Base-by-base conservation (phyloP, 352 stramenopile genomes). In the Globisporangium ultimum region DNA sequence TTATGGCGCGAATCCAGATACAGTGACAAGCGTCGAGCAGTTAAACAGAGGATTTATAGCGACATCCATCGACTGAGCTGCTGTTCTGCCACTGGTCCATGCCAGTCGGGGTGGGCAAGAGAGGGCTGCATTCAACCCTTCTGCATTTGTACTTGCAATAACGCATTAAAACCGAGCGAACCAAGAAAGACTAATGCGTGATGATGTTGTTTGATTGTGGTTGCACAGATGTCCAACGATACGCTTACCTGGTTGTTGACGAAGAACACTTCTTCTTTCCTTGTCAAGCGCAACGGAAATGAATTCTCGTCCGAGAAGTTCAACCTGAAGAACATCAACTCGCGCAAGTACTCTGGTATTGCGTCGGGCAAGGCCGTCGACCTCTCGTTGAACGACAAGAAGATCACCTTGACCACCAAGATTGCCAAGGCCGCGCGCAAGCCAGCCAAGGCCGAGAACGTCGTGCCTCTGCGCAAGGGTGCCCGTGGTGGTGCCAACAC, bases 281-380 rank as follows among this genome's bases (percentile, higher is more conserved):
- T 98, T 48, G 88, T 97, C 67, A 98, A 98, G 87, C 82, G 89
- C 61, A 88, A 84, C 61, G 72, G 75, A 73, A 85, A 82, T 63
- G 85, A 95, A 72, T 98, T 98, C 66, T 88, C 89, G 55, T 76
- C 87, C 51, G 96, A 98, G 76, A 93, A 91, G 76, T 97, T 96
- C 70, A 99, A 99, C 87, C 70, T 99, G 64, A 84, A 89, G 73
- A 98, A 93, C 75, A 69, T 88, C 60, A 98, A 98, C 74, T 94
- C 77, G 67, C 95, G 91, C 89, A 99, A 99, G 89, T 99, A 98
- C 78, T 98, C 91, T 58, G 96, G 93, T 61, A 50, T 99, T 60
- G 93, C 95, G 60, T 96, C 96, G 69, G 71, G 65, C 64, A 98
- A 98, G 84, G 89, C 87, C 24, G 86, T 97, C 49, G 91, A 97